These are phyloP conservation scores for Liquidambar formosana DNA, from an alignment of 164 flowering plant genomes.

Conservation along the genomic window DNA sequence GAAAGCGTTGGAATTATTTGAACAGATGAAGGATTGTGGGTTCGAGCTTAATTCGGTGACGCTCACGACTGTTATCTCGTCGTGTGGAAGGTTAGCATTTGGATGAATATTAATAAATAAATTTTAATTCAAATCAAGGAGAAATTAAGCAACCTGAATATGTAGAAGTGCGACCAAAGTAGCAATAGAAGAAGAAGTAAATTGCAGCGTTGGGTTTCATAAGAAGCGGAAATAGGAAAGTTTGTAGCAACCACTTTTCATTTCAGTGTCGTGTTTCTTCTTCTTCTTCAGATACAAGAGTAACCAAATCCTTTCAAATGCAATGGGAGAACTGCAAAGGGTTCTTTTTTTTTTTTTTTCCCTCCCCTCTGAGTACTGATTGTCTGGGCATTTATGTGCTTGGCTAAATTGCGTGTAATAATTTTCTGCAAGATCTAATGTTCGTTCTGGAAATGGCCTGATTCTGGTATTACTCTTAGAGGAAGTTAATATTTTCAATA, in stretches of 20 bases:
- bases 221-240: background rate
- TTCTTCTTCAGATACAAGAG: too few species aligned
- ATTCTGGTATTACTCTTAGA: background rate
- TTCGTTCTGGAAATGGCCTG: too few species aligned
- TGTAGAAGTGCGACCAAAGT: background rate
- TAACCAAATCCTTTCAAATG: background rate
- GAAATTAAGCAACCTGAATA: too few species aligned
- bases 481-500: background rate
- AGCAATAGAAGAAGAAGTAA: background rate
- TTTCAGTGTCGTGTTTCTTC: background rate
- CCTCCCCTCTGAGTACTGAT: too few species aligned
- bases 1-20: slow-evolving; percentile 58
- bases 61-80: slow-evolving; percentile 45
- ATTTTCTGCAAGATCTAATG: too few species aligned
- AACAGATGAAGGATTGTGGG: slow-evolving; percentile 48
- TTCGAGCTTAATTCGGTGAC: slow-evolving; percentile 61
- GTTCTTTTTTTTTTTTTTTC: too few species aligned
- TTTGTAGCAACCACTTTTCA: background rate
- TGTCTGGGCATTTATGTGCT: too few species aligned
- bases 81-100: slow-evolving; percentile 31
- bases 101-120: too few species aligned
- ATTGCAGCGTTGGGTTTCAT: background rate
- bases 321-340: too few species aligned
- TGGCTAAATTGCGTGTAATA: too few species aligned
- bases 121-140: too few species aligned